Base-by-base conservation (phyloP, 352 stramenopile species). In the Poterioochromonas sp. region DNA sequence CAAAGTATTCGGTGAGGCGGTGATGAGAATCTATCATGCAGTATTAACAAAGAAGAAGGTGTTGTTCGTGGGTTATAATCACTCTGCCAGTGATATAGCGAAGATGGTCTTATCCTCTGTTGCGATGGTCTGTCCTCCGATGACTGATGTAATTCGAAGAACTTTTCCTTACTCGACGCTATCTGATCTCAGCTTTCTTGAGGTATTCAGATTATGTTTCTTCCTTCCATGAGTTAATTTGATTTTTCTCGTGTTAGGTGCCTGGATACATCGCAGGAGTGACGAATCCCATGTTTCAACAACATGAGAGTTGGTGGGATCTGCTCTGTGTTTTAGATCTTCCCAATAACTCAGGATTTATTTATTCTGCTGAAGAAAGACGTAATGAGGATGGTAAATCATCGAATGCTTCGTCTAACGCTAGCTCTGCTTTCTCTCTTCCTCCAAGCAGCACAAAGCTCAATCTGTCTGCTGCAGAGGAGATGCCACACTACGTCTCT, bases 11-110 rank as follows among this genome's bases (percentile, higher is more conserved):
- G 80, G 80, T 26, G 74, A 82, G 60, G 5, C 20, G 11, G 37
- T 43, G 18, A 78, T 79, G 73, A 32, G 40, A 26, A 76, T 79
- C 34, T 71, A 71, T 71, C 62, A 71, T 43, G 62, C 34, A 3
- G 39, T 71, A 47, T 34, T 85, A 18, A 83, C 79, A 35, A 83
- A 83, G 0, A 39, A 84, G 41, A 78, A 81, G 5, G 63, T 85
- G 0, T 22, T 85, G 20, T 85, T 85, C 71, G 80, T 85, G 29
- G 71, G 71, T 12, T 69, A 85, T 77, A 79, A 81, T 39, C 82
- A 85, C 51, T 76, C 79, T 26, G 43, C 64, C 34, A 12, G 15
- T 49, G 78, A 83, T 53, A 69, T 83, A 3, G 76, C 71, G 47
- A 62, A 83, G 65, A 81, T 83, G 43, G 80, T 83, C 29, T 70